These are phyloP conservation scores for Mesotaenium endlicherianum DNA, from an alignment of 139 green algal genomes.

Conservation along the genomic window DNA sequence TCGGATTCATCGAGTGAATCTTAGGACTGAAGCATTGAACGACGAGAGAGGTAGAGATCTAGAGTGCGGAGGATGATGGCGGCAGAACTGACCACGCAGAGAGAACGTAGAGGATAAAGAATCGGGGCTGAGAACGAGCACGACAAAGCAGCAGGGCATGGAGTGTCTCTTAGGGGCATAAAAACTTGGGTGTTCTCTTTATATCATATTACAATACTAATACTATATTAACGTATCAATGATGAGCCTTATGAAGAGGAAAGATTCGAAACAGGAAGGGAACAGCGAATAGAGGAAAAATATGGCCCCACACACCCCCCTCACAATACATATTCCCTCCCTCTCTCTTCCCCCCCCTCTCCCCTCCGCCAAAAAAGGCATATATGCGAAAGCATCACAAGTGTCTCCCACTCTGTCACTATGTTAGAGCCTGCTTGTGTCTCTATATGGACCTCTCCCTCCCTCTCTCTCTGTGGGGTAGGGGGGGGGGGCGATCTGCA, in stretches of 20 bases:
- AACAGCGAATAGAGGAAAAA: background rate
- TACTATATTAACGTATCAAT: background rate
- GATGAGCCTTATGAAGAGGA: background rate
- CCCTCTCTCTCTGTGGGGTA: conserved; percentile 9
- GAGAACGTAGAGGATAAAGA: too few species aligned
- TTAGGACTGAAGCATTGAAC: too few species aligned
- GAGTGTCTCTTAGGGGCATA: too few species aligned
- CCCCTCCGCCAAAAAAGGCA: background rate
- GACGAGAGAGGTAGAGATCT: too few species aligned
- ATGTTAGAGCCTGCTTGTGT: background rate
- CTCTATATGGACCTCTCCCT: background rate
- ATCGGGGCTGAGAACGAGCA: too few species aligned
- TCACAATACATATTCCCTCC: background rate
- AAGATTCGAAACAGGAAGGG: background rate
- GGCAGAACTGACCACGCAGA: too few species aligned
- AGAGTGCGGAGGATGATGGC: too few species aligned
- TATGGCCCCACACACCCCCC: background rate
- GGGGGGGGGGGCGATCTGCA: too few species aligned
- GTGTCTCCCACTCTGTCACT: background rate
- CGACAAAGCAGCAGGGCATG: too few species aligned
- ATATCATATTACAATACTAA: background rate
- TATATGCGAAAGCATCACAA: background rate
- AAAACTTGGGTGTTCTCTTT: background rate
- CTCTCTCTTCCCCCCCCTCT: background rate
- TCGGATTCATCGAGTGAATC: too few species aligned